phyloP scores from a whole-genome alignment of 177 flowering plant species.

The Vitis hybrid region DNA sequence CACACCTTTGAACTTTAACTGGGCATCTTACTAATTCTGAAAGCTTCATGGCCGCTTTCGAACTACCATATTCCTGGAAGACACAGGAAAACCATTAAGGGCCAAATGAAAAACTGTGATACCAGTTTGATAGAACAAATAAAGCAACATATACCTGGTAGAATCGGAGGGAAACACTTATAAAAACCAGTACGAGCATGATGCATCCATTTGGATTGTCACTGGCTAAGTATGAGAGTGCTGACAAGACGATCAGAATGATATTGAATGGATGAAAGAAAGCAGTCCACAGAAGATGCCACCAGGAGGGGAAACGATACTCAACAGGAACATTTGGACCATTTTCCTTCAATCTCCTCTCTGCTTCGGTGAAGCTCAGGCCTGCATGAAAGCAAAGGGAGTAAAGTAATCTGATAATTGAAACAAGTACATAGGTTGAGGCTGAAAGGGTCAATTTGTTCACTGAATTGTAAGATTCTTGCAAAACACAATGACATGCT shows the following conservation, averaged over 20 bases:
- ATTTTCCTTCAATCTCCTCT: slow-evolving; percentile 53
- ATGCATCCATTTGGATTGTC: slow-evolving; percentile 65
- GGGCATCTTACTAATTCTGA: slow-evolving; percentile 65
- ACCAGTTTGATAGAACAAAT: neutral
- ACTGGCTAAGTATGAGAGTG: slow-evolving; percentile 46
- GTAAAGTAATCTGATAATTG: neutral
- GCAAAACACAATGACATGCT: too few relatives aligned
- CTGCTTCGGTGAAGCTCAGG: slow-evolving; percentile 75
- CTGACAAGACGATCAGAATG: slow-evolving; percentile 61
- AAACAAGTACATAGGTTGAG: neutral
- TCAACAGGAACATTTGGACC: slow-evolving; percentile 69
- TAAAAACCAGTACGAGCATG: slow-evolving; percentile 60
- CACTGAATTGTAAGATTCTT: too few relatives aligned
- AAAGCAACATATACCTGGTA: slow-evolving; percentile 47
- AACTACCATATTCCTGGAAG: slow-evolving; percentile 64
- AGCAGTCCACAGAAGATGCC: slow-evolving; percentile 78
- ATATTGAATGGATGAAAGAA: slow-evolving; percentile 78
- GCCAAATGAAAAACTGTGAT: neutral
- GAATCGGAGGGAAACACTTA: slow-evolving; percentile 70
- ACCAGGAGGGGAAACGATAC: slow-evolving; percentile 63
- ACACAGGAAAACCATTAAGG: neutral
- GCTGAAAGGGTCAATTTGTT: too few relatives aligned
- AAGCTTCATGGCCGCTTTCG: slow-evolving; percentile 77
- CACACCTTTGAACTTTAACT: slow-evolving; percentile 79
- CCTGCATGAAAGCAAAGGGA: slow-evolving; percentile 34